These are phyloP conservation scores for Trichoderma erinaceum DNA, from an alignment of 495 filamentous ascomycete genomes.

Conservation along the genomic window DNA sequence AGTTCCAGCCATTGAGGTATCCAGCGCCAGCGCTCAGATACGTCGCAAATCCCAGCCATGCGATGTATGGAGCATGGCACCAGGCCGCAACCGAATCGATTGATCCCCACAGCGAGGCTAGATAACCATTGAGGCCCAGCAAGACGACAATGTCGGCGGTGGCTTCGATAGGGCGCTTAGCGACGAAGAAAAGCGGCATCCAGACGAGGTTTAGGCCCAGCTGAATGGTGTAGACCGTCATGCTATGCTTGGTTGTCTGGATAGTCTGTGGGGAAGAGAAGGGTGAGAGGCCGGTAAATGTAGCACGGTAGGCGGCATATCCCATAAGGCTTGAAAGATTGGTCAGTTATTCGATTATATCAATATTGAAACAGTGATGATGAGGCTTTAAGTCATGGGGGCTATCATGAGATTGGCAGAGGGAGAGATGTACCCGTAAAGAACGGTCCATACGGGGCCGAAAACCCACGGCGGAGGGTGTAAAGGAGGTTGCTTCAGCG, in stretches of 20 bases:
- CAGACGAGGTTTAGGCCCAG: constrained; percentile 77
- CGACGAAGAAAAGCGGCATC: constrained; percentile 90
- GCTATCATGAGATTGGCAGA: background rate
- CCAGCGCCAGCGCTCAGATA: constrained; percentile 69
- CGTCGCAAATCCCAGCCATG: constrained; percentile 78
- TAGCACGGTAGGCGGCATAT: constrained; percentile 68
- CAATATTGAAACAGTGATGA: background rate
- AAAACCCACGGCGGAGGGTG: constrained; percentile 76
- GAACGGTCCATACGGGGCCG: constrained; percentile 74
- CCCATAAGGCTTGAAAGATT: constrained; percentile 56
- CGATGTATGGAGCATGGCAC: constrained; percentile 69
- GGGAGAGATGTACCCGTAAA: constrained; percentile 55
- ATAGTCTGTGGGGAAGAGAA: constrained; percentile 26
- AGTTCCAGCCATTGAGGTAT: constrained; percentile 69
- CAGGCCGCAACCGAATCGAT: constrained; percentile 67
- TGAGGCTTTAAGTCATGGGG: background rate
- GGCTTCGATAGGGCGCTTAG: constrained; percentile 63
- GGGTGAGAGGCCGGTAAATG: constrained; percentile 48
- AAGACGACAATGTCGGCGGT: constrained; percentile 69
- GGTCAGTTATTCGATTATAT: too few species aligned
- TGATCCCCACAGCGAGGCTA: constrained; percentile 67
- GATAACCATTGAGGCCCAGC: constrained; percentile 58
- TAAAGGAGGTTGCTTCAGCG: constrained; percentile 72
- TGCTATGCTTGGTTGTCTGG: constrained; percentile 47
- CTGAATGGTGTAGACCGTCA: constrained; percentile 76